Evolutionary conservation across 148 eudicot species (phyloP), one percentile per base, ranked within the genome.

Genomic region (Vaccinium darrowii): DNA sequence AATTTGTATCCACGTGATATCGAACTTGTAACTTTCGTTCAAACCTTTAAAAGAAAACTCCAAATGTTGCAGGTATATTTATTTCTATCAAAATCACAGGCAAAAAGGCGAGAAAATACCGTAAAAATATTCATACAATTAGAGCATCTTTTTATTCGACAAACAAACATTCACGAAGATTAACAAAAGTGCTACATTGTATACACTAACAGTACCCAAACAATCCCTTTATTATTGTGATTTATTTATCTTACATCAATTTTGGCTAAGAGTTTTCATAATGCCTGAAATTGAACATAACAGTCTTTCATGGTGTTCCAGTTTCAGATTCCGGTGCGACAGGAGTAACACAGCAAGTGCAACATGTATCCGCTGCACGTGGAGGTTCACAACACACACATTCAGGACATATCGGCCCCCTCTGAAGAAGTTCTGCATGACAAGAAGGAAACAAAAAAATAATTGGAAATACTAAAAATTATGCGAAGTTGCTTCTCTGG

Each of bases 311-410:
- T 25, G 81, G 81, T 50, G 81, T 50, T n/a, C 81, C 62, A 53
- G 2, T 78, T 51, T 51, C 5, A 4, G 60, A 51, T 78, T 25
- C 56, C 54, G 79, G 18, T 0, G 74, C 57, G 3, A 52, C 33
- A 74, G 82, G 82, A 65, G 12, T 14, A 52, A 72, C 57, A 82
- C 85, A 82, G 25, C 88, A 86, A 2, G 19, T 8, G 79, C 88
- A 86, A 81, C 88, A 86, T 12, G 58, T 36, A 30, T 73, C 82
- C 25, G 57, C 19, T 2, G 15, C 15, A 8, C 27, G 33, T 8
- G 82, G 80, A 2, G 83, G 86, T 16, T 33, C 47, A 82, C 88
- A 88, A 62, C 90, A 88, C 84, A 84, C 90, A 54, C 88, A 86
- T 21, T 84, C 88, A 30, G 88, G 90, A 71, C 90, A 88, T 36